A percentile compares a stretch with the other conserved stretches of the same genome.
Evolutionary conservation across 2,329 filamentous ascomycete genomes (phyloP).

Genomic region (Beauveria sp.): DNA sequence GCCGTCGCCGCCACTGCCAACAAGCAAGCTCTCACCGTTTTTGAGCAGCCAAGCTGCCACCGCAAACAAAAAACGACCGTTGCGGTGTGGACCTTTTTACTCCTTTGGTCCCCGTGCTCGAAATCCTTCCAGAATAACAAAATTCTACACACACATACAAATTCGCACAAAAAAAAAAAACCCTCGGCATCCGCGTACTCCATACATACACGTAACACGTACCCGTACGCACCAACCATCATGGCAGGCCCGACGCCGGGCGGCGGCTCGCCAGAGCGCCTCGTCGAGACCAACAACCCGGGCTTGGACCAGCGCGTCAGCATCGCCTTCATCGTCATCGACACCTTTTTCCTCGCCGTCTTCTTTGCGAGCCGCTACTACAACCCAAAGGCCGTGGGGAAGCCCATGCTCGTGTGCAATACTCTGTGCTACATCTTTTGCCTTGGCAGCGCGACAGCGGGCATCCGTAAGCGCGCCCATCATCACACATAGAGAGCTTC

Average conservation of each 20-base stretch:
- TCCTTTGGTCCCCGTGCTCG: too few species aligned
- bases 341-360: slow-evolving; percentile 12
- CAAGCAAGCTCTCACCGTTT: too few species aligned
- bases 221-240: background rate
- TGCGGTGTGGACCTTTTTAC: too few species aligned
- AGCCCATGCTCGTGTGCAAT: slow-evolving; percentile 12
- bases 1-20: too few species aligned
- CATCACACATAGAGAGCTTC: too few species aligned
- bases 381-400: slow-evolving; percentile 11
- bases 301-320: slow-evolving; percentile 11
- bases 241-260: slow-evolving; percentile 7
- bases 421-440: slow-evolving; percentile 12
- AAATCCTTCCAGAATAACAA: too few species aligned
- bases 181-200: too few species aligned
- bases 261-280: slow-evolving; percentile 5
- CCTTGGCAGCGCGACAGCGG: slow-evolving; percentile 6
- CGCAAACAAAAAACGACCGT: too few species aligned
- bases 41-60: too few species aligned
- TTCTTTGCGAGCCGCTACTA: slow-evolving; percentile 11
- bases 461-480: slow-evolving; percentile 6
- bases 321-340: slow-evolving; percentile 11
- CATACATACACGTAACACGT: background rate
- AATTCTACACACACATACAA: too few species aligned
- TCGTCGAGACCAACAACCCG: slow-evolving; percentile 11
- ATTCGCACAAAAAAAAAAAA: too few species aligned